A percentile compares a stretch with the other conserved stretches of the same genome.
Conservation (phyloP, 208 protist genomes). For the Leishmania turanica region DNA sequence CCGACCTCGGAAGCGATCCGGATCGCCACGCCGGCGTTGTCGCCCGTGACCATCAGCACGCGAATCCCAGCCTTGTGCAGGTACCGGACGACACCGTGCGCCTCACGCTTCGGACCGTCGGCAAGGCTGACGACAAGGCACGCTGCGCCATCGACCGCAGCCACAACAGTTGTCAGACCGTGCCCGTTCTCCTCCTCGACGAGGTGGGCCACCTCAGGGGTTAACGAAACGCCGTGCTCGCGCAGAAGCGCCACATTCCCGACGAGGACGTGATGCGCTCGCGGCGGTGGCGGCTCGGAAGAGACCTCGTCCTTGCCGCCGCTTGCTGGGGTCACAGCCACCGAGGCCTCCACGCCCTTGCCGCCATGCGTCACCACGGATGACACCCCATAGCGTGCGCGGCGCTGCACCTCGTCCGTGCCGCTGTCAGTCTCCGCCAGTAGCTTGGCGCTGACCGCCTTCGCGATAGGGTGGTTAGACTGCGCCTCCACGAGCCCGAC, state of each 20-base stretch:
- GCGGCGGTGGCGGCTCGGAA: not conserved
- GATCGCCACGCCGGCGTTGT: conserved; percentile 67
- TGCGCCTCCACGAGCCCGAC: conserved; percentile 63
- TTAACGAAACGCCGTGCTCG: conserved; percentile 32
- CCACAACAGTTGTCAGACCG: conserved; percentile 78
- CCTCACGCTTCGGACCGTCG: conserved; percentile 91
- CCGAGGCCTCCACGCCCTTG: conserved; percentile 51
- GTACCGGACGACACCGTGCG: conserved; percentile 56
- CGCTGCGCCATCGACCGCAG: conserved; percentile 62
- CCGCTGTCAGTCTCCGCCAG: conserved; percentile 6
- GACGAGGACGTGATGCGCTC: conserved; percentile 59
- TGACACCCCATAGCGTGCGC: conserved; percentile 31
- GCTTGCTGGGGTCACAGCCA: conserved; percentile 21
- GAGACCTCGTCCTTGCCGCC: not conserved
- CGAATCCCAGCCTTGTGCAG: conserved; percentile 57
- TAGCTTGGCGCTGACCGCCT: conserved; percentile 60
- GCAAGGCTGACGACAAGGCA: conserved; percentile 64
- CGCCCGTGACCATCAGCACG: conserved; percentile 86
- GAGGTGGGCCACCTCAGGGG: conserved; percentile 21
- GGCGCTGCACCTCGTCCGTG: conserved; percentile 1
- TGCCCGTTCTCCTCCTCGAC: conserved; percentile 36
- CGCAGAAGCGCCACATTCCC: conserved; percentile 73
- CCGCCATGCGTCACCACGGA: conserved; percentile 51
- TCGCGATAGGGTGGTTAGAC: conserved; percentile 90
- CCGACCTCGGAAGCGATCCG: conserved; percentile 72